A percentile compares a stretch with the other conserved stretches of the same genome.
phyloP scores from a whole-genome alignment of 2,329 filamentous ascomycete species.

The Diplodia seriata region DNA sequence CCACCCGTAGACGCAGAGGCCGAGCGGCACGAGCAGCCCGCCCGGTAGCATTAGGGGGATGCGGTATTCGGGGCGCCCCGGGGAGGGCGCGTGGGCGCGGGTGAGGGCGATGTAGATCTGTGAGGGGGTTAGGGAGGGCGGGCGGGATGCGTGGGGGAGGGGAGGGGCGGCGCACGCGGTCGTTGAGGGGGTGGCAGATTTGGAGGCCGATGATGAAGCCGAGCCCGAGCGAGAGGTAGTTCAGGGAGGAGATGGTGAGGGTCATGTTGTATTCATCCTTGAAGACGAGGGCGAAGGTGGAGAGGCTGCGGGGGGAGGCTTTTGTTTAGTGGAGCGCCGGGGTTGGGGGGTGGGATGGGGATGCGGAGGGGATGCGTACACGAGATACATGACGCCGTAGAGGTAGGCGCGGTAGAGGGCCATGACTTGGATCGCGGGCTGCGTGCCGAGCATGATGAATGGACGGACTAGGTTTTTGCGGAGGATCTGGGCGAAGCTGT shows the following conservation, averaged over 20 bases:
- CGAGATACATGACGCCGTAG: constrained; percentile 69
- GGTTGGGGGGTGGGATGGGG: constrained; percentile 56
- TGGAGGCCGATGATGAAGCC: constrained; percentile 66
- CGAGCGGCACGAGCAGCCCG: too few species aligned
- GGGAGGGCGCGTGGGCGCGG: constrained; percentile 71
- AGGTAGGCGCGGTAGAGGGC: constrained; percentile 71
- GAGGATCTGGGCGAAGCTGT: constrained; percentile 65
- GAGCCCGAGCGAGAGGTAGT: constrained; percentile 71
- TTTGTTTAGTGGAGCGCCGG: too few species aligned
- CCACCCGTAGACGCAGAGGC: constrained; percentile 68
- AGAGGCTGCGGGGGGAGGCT: constrained; percentile 52
- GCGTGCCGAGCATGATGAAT: constrained; percentile 72
- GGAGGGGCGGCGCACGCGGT: constrained; percentile 49
- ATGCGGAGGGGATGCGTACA: constrained; percentile 50
- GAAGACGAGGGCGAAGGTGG: constrained; percentile 64
- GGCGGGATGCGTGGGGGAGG: constrained; percentile 46
- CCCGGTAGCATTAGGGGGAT: constrained; percentile 65
- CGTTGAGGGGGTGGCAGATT: constrained; percentile 71
- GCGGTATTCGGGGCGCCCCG: constrained; percentile 53
- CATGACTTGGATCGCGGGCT: constrained; percentile 74
- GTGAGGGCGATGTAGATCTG: constrained; percentile 62
- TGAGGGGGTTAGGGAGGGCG: constrained; percentile 50
- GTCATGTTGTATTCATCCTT: constrained; percentile 59
- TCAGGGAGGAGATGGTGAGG: constrained; percentile 67
- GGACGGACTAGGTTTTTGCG: constrained; percentile 75